Conservation (phyloP, 768 basidiomycete genomes). For the Gautieria morchelliformis region DNA sequence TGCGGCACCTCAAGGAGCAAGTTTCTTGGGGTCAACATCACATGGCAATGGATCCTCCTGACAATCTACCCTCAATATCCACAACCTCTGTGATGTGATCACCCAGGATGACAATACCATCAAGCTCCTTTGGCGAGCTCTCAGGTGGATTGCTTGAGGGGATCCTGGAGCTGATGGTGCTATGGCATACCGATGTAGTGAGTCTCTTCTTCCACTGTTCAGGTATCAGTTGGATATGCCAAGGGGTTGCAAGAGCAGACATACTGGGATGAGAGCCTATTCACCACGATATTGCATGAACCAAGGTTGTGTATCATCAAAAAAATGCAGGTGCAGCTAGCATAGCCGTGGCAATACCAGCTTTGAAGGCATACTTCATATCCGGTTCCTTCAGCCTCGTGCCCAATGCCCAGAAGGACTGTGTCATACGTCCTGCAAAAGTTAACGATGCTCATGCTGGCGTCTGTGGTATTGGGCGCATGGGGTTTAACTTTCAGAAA, state of each 20-base stretch:
- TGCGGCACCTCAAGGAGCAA: no score
- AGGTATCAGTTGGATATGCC: background rate
- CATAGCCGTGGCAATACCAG: slow-evolving; percentile 72
- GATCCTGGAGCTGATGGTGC: no score
- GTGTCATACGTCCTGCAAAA: slow-evolving; percentile 51
- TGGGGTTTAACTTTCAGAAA: slow-evolving; percentile 81
- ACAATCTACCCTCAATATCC: no score
- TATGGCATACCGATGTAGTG: no score
- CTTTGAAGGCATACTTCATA: slow-evolving; percentile 81
- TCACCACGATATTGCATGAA: slow-evolving; percentile 84
- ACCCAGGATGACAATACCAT: no score
- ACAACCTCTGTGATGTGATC: no score
- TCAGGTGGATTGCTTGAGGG: no score
- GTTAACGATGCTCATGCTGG: slow-evolving; percentile 55
- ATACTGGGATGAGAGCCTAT: slow-evolving; percentile 91
- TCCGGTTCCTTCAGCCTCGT: slow-evolving; percentile 58
- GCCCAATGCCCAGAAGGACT: slow-evolving; percentile 65
- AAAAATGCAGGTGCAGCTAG: slow-evolving; percentile 85
- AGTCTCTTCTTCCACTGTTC: no score
- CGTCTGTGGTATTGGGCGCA: slow-evolving; percentile 79
- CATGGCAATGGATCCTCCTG: no score
- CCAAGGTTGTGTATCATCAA: slow-evolving; percentile 61
- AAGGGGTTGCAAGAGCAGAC: slow-evolving; percentile 24
- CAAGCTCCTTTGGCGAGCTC: no score
- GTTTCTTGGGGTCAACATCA: no score